Evolutionary conservation across 176 grass and related monocot genomes (phyloP).

Genomic region (Aegilops sharonensis): DNA sequence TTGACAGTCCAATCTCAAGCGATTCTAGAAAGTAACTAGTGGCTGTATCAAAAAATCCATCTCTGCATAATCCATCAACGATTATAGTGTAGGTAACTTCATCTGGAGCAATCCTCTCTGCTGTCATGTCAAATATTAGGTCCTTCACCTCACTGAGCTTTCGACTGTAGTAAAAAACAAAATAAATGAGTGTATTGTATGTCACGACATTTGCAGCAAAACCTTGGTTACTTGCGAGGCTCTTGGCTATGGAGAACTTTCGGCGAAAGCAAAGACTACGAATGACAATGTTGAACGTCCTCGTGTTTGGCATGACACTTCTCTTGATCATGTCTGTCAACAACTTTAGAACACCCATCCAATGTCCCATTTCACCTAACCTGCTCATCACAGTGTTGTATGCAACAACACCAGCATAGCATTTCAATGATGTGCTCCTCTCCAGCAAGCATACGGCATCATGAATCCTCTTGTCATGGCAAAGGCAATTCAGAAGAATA

Average conservation of each 20-base stretch:
- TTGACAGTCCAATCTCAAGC: conserved; percentile 47
- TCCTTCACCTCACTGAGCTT: conserved; percentile 24
- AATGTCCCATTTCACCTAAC: conserved; percentile 45
- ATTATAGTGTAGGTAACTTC: conserved; percentile 63
- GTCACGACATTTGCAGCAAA: conserved; percentile 67
- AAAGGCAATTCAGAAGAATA: conserved; percentile 76
- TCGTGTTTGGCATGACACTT: conserved; percentile 51
- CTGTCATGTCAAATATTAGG: conserved; percentile 45
- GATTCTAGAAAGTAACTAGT: conserved; percentile 39
- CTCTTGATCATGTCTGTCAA: conserved; percentile 72
- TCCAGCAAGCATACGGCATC: conserved; percentile 55
- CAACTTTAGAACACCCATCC: conserved; percentile 55
- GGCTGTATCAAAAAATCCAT: conserved; percentile 49
- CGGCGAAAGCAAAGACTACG: conserved; percentile 55
- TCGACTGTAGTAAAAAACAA: conserved; percentile 41
- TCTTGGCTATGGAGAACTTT: conserved; percentile 41
- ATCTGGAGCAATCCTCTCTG: conserved; percentile 43
- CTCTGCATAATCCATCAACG: conserved; percentile 55
- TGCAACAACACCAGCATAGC: conserved; percentile 39
- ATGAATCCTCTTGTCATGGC: conserved; percentile 47
- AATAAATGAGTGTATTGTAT: conserved; percentile 86
- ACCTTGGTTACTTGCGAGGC: conserved; percentile 37
- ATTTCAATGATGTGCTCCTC: conserved; percentile 40
- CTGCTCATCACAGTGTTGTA: conserved; percentile 89
- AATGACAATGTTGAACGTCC: conserved; percentile 79